Evolutionary conservation across 139 green algal species (phyloP), one percentile per base, ranked within the genome.

Genomic region (Chlorella sp.): DNA sequence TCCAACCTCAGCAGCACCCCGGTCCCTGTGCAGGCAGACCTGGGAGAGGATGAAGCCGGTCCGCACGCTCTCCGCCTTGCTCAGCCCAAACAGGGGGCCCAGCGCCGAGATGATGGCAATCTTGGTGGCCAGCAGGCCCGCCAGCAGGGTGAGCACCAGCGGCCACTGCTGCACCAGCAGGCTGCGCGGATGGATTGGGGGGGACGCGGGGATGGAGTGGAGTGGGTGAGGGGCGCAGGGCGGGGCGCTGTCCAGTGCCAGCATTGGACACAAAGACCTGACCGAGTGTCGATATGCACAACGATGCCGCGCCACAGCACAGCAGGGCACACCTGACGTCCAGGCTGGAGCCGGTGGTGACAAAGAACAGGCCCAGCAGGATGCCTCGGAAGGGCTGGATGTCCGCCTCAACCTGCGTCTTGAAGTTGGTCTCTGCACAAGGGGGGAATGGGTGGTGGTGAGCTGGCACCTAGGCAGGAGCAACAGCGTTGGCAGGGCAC

Each of bases 351-450:
- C 93, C 93, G 13, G 94, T 97, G 48, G 94, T 95, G 32, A 97
- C 90, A 82, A 99, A 99, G 88, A 99, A 99, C 30, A 99, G 91
- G 36, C 95, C 95, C 78, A 99, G 91, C 81, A 99, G 92, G 69
- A 99, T 89, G 16, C 94, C 94, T 60, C 93, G 87, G 88, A 98
- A 98, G n/a, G 96, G 96, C 69, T 92, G 86, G 87, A 98, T 98
- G 90, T 98, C 94, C 22, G 93, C 94, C 90, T 98, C 94, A 36
- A 98, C 89, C 92, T 97, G 81, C 3, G 70, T 89, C 60, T 85
- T 87, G 90, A 95, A 98, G 86, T 91, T 96, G n/a, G 93, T 97
- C 87, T 98, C 77, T 83, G 77, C 77, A 73, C 3, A 7, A n/a
- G 24, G 38, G 7, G 54, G 34, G 51, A 5, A 36, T 19, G 4